These are phyloP conservation scores for Lasiosphaeria hispida DNA, from an alignment of 495 filamentous ascomycete genomes.

Conservation along the genomic window DNA sequence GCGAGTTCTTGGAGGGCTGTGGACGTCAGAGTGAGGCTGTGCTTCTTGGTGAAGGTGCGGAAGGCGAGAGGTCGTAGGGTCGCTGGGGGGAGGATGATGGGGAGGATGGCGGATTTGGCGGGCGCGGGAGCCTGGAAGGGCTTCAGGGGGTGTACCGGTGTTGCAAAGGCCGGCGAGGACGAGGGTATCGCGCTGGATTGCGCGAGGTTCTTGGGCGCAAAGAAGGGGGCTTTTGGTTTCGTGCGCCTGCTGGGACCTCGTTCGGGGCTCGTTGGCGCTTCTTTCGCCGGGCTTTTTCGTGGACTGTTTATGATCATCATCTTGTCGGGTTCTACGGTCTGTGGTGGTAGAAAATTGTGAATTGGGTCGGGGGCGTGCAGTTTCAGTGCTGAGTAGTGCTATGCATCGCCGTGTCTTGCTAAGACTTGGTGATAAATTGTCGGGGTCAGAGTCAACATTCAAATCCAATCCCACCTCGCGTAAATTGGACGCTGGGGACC, in stretches of 20 bases:
- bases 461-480: constrained; percentile 15
- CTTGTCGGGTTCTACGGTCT: constrained; percentile 4
- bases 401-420: background rate
- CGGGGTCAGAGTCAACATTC: background rate
- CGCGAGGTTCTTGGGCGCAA: constrained; percentile 36
- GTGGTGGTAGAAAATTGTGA: too few species aligned
- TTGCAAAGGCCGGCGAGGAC: constrained; percentile 86
- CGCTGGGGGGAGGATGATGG: constrained; percentile 81
- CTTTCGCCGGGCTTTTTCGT: constrained; percentile 17
- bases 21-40: constrained; percentile 90
- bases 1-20: constrained; percentile 80
- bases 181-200: constrained; percentile 63
- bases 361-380: too few species aligned
- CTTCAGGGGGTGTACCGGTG: constrained; percentile 70
- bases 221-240: constrained; percentile 36
- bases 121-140: constrained; percentile 51
- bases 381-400: too few species aligned
- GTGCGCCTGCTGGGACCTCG: constrained; percentile 21
- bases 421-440: constrained; percentile 1
- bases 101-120: constrained; percentile 73
- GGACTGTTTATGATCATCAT: constrained; percentile 33
- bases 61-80: constrained; percentile 90
- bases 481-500: constrained; percentile 27
- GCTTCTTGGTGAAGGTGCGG: constrained; percentile 94
- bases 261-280: constrained; percentile 20